Evolutionary conservation across 2,329 filamentous ascomycete genomes (phyloP), one percentile per base, ranked within the genome.

Genomic region (Exophiala viscosa): DNA sequence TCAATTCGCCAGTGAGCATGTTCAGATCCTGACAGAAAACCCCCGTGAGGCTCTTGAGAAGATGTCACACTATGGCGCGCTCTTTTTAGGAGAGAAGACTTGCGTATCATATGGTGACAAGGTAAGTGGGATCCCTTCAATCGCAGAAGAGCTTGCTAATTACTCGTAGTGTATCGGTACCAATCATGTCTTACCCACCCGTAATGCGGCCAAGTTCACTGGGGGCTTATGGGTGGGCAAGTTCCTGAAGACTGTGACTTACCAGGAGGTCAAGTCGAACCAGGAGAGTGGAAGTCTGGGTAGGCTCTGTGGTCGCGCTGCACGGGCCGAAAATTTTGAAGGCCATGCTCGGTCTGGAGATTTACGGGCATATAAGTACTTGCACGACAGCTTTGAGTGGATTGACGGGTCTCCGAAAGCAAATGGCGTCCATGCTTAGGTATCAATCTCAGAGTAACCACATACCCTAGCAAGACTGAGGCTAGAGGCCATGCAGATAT

Each of bases 221-320:
- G 77, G 77, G 1, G 77, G 77, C 1, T 66, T 80, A 2, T 80
- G 77, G 76, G 77, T 80, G 1, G 76, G 77, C 13, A 80, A 80
- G 60, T 80, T 70, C 56, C 65, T 80, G n/a, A 69, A 71, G 31
- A 80, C 76, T 0, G 67, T 71, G 14, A 80, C 77, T 0, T 80
- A 80, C 57, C 77, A 80, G 58, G 75, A 79, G 54, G 76, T 80
- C 0, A 66, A 62, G 1, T 65, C 65, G 3, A 62, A 67, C 3
- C 62, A 73, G 45, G 73, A 71, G 9, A 79, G 75, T 61, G 77
- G 73, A 0, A 64, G 76, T 54, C 65, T 80, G 3, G 78, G 77
- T 0, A 60, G 67, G 3, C 64, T 81, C 1, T 80, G 78, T 58
- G 76, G 74, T 1, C 65, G 77, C 1, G 71, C 74, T n/a, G 73